Evolutionary conservation across 1,139 yeast genomes (phyloP), one percentile per base, ranked within the genome.

Genomic region (Arxiozyma slooffiae): DNA sequence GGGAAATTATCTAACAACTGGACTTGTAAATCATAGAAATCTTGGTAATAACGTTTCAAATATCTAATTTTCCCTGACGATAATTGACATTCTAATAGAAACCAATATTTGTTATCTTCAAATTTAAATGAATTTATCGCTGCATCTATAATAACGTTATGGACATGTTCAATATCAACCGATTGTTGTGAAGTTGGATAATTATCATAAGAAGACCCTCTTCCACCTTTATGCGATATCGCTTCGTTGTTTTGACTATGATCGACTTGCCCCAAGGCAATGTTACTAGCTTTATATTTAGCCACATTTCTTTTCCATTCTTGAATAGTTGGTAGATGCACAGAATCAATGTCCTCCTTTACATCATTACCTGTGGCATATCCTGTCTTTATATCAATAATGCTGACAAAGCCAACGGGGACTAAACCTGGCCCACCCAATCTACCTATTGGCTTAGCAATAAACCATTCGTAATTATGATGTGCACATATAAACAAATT

Each of bases 401-500:
- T 79, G 62, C 87, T 86, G 36, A 92, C 95, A 64, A 86, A 92
- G 26, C 88, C 80, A 4, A 87, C 94, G 0, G 98, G 98, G 14
- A 92, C 95, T 52, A 92, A 74, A 0, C 98, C 98, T 0, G 97
- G 97, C 0, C 97, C 98, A 17, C 98, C 98, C 48, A 92, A 74
- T 49, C 97, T 75, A 55, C 94, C 95, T 49, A 92, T 86, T 7
- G 97, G 97, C 66, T 92, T 92, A 16, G 97, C 97, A 52, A 92
- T 94, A 62, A 89, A 90, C 98, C 98, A 92, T 69, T 92, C 98
- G 59, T 77, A 87, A 53, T 88, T 92, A 63, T 92, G 95, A 68
- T 90, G 97, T 2, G 98, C 98, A 68, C 96, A 92, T 18, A 92
- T 81, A 41, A 89, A 86, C 58, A 92, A 78, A 60, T 87, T 85